These are phyloP conservation scores for Eleusine indica DNA, from an alignment of 176 grass and related monocot genomes.

Conservation along the genomic window DNA sequence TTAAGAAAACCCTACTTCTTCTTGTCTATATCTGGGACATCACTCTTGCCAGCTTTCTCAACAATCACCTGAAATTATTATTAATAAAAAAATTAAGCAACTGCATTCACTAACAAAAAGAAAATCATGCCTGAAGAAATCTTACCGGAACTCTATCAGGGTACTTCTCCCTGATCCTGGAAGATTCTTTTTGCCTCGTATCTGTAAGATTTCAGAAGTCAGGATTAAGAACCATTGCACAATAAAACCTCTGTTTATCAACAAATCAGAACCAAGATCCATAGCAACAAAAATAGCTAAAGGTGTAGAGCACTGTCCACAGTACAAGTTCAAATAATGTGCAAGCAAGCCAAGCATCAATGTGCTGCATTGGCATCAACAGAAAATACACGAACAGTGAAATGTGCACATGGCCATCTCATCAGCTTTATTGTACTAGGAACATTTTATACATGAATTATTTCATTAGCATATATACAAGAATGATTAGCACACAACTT, in stretches of 20 bases:
- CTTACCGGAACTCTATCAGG: slow-evolving; percentile 84
- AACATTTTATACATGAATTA: neutral
- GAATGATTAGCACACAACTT: neutral
- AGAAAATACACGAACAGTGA: neutral
- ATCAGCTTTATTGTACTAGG: neutral
- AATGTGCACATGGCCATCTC: too few species aligned
- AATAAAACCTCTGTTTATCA: too few species aligned
- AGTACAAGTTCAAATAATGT: neutral
- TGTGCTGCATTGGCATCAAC: neutral
- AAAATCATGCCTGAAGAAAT: neutral
- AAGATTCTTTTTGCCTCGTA: slow-evolving; percentile 78
- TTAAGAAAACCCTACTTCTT: slow-evolving; percentile 63
- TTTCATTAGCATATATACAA: neutral
- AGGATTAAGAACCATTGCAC: neutral
- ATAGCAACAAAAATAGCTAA: too few species aligned
- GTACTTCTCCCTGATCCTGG: slow-evolving; percentile 85
- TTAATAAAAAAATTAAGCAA: slow-evolving; percentile 10
- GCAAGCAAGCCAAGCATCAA: neutral
- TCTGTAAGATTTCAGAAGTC: neutral
- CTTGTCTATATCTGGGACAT: slow-evolving; percentile 88
- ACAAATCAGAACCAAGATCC: too few species aligned
- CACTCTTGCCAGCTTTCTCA: slow-evolving; percentile 84
- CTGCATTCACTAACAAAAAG: neutral
- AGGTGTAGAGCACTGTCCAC: neutral
- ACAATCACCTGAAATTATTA: slow-evolving; percentile 76